Conservation (phyloP, 139 green algal species). For the Limnomonas spitsbergensis region DNA sequence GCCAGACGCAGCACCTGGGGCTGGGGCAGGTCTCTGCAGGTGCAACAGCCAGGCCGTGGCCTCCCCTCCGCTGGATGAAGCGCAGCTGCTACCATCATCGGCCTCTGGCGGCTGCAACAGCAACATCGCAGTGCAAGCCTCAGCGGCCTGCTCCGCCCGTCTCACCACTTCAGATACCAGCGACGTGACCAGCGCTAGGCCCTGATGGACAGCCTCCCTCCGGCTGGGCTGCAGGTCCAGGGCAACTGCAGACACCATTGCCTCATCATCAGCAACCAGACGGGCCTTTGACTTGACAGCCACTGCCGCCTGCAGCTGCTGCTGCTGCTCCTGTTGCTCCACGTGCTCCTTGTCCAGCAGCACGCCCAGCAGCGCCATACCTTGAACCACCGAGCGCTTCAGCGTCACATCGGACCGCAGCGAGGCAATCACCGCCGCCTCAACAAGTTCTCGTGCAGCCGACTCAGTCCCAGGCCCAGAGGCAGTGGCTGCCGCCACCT, state of each 20-base stretch:
- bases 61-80: background rate
- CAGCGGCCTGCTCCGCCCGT: background rate
- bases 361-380: constrained; percentile 39
- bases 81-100: constrained; percentile 3
- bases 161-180: background rate
- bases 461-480: background rate
- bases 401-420: constrained; percentile 47
- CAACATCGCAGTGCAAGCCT: background rate
- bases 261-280: background rate
- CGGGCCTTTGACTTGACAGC: background rate
- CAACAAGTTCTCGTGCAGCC: constrained; percentile 21
- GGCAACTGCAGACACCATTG: background rate
- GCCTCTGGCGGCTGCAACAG: background rate
- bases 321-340: constrained; percentile 4
- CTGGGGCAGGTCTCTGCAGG: background rate
- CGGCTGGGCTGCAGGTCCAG: no score
- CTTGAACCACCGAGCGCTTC: constrained; percentile 37
- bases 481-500: constrained; percentile 1
- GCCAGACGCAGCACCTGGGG: no score
- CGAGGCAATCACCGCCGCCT: constrained; percentile 31
- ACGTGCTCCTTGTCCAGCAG: background rate
- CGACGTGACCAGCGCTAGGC: constrained; percentile 8
- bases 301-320: background rate
- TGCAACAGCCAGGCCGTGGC: constrained; percentile 12
- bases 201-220: background rate